These are phyloP conservation scores for Trichoderma sp. DNA, from an alignment of 2,329 filamentous ascomycete genomes.

Conservation along the genomic window DNA sequence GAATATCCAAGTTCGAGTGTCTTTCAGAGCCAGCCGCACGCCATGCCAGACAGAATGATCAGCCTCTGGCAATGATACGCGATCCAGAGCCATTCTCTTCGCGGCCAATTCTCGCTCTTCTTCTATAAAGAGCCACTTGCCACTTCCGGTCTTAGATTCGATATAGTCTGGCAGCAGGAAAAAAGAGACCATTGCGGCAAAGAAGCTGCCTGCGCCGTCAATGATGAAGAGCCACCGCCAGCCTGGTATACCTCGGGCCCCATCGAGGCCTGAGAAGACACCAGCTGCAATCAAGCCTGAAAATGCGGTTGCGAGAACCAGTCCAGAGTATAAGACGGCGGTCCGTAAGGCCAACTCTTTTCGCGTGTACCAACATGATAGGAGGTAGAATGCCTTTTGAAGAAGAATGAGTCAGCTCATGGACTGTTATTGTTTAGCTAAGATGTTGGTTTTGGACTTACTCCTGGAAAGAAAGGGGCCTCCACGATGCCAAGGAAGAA, in stretches of 20 bases:
- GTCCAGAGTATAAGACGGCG: slow-evolving; percentile 60
- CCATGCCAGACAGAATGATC: slow-evolving; percentile 30
- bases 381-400: slow-evolving; percentile 46
- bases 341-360: slow-evolving; percentile 65
- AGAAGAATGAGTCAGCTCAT: not conserved
- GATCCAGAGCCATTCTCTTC: slow-evolving; percentile 33
- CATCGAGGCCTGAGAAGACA: slow-evolving; percentile 50
- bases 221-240: slow-evolving; percentile 70
- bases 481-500: slow-evolving; percentile 49
- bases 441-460: not conserved
- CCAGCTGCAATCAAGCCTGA: slow-evolving; percentile 63
- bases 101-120: slow-evolving; percentile 16
- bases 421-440: not conserved
- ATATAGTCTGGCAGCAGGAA: slow-evolving; percentile 43
- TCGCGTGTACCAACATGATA: slow-evolving; percentile 60
- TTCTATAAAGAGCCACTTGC: slow-evolving; percentile 44
- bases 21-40: slow-evolving; percentile 41
- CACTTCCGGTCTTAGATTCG: slow-evolving; percentile 38
- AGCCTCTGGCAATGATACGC: slow-evolving; percentile 5
- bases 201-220: slow-evolving; percentile 54
- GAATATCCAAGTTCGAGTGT: slow-evolving; percentile 49
- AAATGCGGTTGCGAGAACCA: slow-evolving; percentile 67
- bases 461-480: slow-evolving; percentile 54
- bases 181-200: slow-evolving; percentile 36
- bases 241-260: slow-evolving; percentile 55